Percentiles rank a stretch among this genome's conserved stretches.
These are phyloP conservation scores for Termitomyces sp. DNA, from an alignment of 768 basidiomycete species.

Conservation along the genomic window DNA sequence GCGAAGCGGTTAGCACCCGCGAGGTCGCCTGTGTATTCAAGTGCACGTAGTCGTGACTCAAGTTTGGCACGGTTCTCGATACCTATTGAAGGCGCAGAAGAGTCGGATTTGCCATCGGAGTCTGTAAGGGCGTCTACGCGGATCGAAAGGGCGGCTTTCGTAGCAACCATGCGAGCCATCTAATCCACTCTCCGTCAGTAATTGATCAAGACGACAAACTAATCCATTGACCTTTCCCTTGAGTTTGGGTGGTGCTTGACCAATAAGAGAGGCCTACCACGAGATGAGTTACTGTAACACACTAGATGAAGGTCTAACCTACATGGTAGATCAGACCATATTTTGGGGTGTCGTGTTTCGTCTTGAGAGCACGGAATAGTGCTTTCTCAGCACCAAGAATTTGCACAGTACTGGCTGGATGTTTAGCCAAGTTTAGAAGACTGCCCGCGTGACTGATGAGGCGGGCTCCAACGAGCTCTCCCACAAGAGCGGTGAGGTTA, in stretches of 20 bases:
- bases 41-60: constrained; percentile 84
- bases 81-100: constrained; percentile 79
- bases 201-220: not conserved
- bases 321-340: constrained; percentile 99
- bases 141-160: constrained; percentile 94
- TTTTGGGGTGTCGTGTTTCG: constrained; percentile 98
- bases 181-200: constrained; percentile 19
- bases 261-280: constrained; percentile 83
- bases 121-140: constrained; percentile 97
- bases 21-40: constrained; percentile 80
- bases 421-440: constrained; percentile 91
- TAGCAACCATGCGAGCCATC: constrained; percentile 99
- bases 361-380: constrained; percentile 95
- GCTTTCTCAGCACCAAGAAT: constrained; percentile 99
- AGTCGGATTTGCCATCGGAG: constrained; percentile 82
- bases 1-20: constrained; percentile 64
- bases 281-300: constrained; percentile 8
- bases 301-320: constrained; percentile 19
- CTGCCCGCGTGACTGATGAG: constrained; percentile 96
- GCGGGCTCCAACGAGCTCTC: constrained; percentile 89
- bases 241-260: constrained; percentile 94
- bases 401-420: constrained; percentile 97
- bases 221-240: constrained; percentile 76
- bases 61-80: constrained; percentile 93
- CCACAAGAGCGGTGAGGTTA: constrained; percentile 88